These are phyloP conservation scores for Pichia insulana DNA, from an alignment of 805 yeast species.

Conservation along the genomic window DNA sequence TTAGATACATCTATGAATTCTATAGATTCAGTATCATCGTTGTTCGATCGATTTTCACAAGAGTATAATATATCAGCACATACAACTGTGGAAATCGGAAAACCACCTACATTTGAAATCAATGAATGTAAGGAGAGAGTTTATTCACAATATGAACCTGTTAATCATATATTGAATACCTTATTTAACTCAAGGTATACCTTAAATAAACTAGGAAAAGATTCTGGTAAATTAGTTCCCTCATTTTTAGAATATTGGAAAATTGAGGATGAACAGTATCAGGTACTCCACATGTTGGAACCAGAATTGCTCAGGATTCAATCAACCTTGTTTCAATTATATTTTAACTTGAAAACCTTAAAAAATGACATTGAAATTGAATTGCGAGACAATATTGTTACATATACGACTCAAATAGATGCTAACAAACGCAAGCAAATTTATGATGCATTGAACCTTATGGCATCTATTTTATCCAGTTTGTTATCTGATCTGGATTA, in stretches of 20 bases:
- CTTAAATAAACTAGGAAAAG: neutral
- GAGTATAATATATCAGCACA: neutral
- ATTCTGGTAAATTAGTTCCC: too few relatives aligned
- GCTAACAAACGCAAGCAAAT: too few relatives aligned
- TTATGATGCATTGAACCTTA: too few relatives aligned
- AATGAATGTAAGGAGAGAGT: neutral
- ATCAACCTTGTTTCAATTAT: neutral
- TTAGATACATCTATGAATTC: neutral
- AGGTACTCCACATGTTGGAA: conserved; percentile 1
- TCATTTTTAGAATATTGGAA: conserved; percentile 5
- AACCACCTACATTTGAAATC: neutral
- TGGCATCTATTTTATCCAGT: too few relatives aligned
- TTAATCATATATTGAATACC: conserved; percentile 1
- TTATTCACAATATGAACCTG: conserved; percentile 8
- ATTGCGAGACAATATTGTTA: too few relatives aligned
- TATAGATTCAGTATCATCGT: conserved; percentile 2
- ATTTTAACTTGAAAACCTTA: neutral
- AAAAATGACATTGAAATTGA: too few relatives aligned
- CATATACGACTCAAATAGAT: too few relatives aligned
- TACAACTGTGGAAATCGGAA: neutral
- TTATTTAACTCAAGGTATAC: conserved; percentile 1
- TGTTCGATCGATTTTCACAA: conserved; percentile 2
- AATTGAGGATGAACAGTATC: neutral
- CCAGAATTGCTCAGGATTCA: neutral
- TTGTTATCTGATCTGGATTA: too few relatives aligned